Evolutionary conservation across 2,329 filamentous ascomycete species (phyloP).

Genomic region (Clonostachys sp.): DNA sequence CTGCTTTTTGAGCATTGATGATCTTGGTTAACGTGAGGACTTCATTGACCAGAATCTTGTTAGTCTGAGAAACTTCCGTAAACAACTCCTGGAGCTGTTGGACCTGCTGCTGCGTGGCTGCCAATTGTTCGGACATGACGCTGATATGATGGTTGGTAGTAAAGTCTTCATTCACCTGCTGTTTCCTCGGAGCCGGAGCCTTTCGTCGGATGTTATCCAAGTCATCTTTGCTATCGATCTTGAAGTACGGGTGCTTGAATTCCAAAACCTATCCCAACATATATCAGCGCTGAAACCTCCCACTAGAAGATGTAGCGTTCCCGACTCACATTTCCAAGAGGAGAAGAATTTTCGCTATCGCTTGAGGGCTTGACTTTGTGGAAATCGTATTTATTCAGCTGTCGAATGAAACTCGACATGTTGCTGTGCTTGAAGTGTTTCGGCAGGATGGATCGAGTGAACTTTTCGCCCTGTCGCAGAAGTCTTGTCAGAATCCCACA

Average conservation of each 20-base stretch:
- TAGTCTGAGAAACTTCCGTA: slow-evolving; percentile 66
- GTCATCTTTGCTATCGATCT: slow-evolving; percentile 91
- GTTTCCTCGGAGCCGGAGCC: slow-evolving; percentile 84
- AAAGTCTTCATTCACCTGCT: slow-evolving; percentile 62
- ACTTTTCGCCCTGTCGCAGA: slow-evolving; percentile 78
- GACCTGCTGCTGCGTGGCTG: slow-evolving; percentile 88
- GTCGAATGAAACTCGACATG: slow-evolving; percentile 93
- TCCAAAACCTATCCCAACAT: slow-evolving; percentile 60
- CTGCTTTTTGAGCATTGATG: slow-evolving; percentile 52
- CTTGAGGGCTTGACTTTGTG: slow-evolving; percentile 76
- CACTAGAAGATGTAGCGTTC: too few species aligned
- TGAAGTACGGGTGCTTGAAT: slow-evolving; percentile 96
- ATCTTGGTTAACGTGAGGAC: slow-evolving; percentile 57
- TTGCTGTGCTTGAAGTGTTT: slow-evolving; percentile 99
- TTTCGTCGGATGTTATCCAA: slow-evolving; percentile 95
- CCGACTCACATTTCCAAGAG: slow-evolving; percentile 28
- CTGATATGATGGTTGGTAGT: slow-evolving; percentile 84
- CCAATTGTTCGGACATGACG: slow-evolving; percentile 80
- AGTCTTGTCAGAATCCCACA: background rate
- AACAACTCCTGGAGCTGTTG: slow-evolving; percentile 83
- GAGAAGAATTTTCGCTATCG: slow-evolving; percentile 24
- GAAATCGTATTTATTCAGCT: slow-evolving; percentile 97
- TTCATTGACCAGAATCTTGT: slow-evolving; percentile 58
- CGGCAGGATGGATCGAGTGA: slow-evolving; percentile 92
- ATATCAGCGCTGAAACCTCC: background rate